Percentiles rank a stretch among this genome's conserved stretches.
Evolutionary conservation across 2,329 filamentous ascomycete genomes (phyloP).

Genomic region (Lachnum nothofagi): DNA sequence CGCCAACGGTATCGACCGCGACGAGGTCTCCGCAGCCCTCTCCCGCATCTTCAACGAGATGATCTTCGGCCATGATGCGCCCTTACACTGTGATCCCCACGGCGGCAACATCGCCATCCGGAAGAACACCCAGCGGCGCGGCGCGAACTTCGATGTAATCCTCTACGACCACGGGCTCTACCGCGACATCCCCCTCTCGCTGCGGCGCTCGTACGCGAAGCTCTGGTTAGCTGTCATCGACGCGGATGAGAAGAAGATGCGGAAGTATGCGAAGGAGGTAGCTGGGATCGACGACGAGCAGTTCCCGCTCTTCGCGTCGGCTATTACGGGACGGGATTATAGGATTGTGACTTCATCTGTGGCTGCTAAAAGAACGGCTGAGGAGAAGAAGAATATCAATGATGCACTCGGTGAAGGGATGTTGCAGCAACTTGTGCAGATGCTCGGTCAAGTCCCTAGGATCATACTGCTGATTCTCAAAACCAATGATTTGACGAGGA

Average conservation of each 20-base stretch:
- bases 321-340: conserved; percentile 92
- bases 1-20: conserved; percentile 78
- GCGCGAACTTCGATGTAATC: conserved; percentile 85
- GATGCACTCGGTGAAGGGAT: conserved; percentile 81
- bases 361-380: conserved; percentile 51
- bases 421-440: conserved; percentile 78
- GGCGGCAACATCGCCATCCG: conserved; percentile 93
- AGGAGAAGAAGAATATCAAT: conserved; percentile 84
- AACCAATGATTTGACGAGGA: conserved; percentile 93
- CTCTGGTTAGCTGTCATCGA: conserved; percentile 96
- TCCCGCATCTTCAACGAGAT: conserved; percentile 97
- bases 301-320: conserved; percentile 91
- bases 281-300: conserved; percentile 83
- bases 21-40: conserved; percentile 88
- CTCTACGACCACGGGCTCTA: conserved; percentile 97
- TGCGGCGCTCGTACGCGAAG: conserved; percentile 86
- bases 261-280: conserved; percentile 80
- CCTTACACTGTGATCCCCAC: conserved; percentile 93
- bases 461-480: conserved; percentile 95
- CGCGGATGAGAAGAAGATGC: conserved; percentile 79
- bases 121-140: conserved; percentile 59
- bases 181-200: conserved; percentile 73
- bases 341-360: conserved; percentile 62
- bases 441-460: conserved; percentile 81
- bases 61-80: conserved; percentile 88